Base-by-base conservation (phyloP, 176 grass and related monocot species). In the Musa acuminata region DNA sequence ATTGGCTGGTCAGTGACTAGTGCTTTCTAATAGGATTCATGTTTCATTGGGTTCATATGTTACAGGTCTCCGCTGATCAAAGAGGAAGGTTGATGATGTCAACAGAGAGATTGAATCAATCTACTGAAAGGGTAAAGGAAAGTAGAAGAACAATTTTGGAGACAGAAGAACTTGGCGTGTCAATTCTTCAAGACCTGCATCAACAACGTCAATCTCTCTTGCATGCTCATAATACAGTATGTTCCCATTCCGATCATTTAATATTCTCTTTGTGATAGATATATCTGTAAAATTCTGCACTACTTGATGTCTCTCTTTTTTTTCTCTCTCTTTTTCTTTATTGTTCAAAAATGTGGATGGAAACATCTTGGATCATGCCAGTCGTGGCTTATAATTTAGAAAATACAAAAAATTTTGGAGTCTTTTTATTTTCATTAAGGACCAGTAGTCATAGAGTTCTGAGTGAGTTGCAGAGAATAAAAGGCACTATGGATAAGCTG, bases 181-280 rank as follows among this genome's bases (percentile, higher is more conserved):
- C 87, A 27, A 90, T 96, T 87, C 89, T 96, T 85, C 93, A 92
- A 80, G 89, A 92, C 52, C 90, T 92, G 77, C 93, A 92, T 82
- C 79, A 86, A 81, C 89, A 92, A 78, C 80, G 93, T 20, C 90
- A 96, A 72, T 96, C 93, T 55, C 90, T 96, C n/a, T 83, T 96
- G 65, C 93, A 96, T 82, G 79, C 93, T 53, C 90, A 96, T 69
- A 85, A 63, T 50, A 92, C 83, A 63, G 93, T 96, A 92, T 64
- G 90, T 88, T 60, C 9, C 17, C n/a, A 12, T 20, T 50, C 49
- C 14, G 9, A 71, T 70, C 13, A 64, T 65, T n/a, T 51, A 12
- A 23, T 73, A 57, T 53, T 75, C 16, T 63, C 65, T n/a, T 63
- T 64, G 62, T 57, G 53, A 54, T 4, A 72, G 35, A 0, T 43